Evolutionary conservation across 306 rosid species (phyloP).

Genomic region (Dalbergia cochinchinensis): DNA sequence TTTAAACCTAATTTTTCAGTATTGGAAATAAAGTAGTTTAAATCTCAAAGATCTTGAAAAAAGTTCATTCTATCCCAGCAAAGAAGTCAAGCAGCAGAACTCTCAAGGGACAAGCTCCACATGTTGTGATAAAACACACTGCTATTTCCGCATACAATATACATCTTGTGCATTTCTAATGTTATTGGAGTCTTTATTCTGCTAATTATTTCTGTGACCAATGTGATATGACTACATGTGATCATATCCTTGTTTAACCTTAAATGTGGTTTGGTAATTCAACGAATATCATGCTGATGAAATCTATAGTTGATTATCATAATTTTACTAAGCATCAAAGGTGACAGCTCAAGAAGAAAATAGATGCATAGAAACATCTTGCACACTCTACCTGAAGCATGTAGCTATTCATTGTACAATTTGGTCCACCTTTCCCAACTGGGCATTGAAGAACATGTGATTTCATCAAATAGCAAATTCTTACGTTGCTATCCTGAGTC

Average conservation of each 20-base stretch:
- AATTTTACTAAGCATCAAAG: slow-evolving; percentile 5
- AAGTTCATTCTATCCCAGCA: not conserved
- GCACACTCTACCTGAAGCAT: slow-evolving; percentile 76
- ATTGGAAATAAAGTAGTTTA: slow-evolving; percentile 27
- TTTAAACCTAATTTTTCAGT: slow-evolving; percentile 2
- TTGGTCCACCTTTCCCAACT: slow-evolving; percentile 77
- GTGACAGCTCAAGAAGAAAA: slow-evolving; percentile 34
- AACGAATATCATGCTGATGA: slow-evolving; percentile 17
- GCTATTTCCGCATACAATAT: not conserved
- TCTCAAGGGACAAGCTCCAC: not conserved
- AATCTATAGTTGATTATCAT: slow-evolving; percentile 14
- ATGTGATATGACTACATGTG: not conserved
- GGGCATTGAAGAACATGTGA: slow-evolving; percentile 74
- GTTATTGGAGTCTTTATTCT: not conserved
- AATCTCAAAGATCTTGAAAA: not conserved
- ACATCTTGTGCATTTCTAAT: slow-evolving; percentile 14
- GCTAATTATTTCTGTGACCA: not conserved
- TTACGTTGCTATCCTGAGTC: slow-evolving; percentile 39
- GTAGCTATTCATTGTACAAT: slow-evolving; percentile 73
- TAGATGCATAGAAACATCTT: slow-evolving; percentile 40
- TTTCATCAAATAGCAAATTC: slow-evolving; percentile 73
- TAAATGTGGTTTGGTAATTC: not conserved
- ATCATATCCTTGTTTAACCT: slow-evolving; percentile 34
- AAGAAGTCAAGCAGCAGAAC: slow-evolving; percentile 25
- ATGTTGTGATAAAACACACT: not conserved